Conservation (phyloP, 352 stramenopile species). For the Globisporangium yorkense region DNA sequence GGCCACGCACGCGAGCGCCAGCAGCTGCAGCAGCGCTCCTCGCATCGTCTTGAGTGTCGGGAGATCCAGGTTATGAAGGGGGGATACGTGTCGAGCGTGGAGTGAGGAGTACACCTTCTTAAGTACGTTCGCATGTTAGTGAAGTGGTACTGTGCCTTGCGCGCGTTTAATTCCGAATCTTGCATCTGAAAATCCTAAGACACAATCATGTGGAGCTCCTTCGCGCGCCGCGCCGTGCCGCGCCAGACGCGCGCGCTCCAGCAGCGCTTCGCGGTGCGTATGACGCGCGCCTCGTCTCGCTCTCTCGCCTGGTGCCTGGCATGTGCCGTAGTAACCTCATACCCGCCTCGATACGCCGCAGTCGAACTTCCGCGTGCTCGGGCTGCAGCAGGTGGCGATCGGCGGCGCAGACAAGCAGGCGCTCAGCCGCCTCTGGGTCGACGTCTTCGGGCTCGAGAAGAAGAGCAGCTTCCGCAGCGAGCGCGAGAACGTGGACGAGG, state of each 20-base stretch:
- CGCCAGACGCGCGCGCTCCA: not conserved
- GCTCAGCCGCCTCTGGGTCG: slow-evolving; percentile 83
- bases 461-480: slow-evolving; percentile 68
- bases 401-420: slow-evolving; percentile 86
- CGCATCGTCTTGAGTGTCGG: not conserved
- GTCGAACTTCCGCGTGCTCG: slow-evolving; percentile 92
- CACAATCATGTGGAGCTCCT: not conserved
- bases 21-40: slow-evolving; percentile 9
- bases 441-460: slow-evolving; percentile 72
- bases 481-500: slow-evolving; percentile 98
- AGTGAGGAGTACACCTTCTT: too few relatives aligned
- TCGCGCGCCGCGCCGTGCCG: not conserved
- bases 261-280: slow-evolving; percentile 1
- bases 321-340: not conserved
- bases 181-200: not conserved
- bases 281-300: not conserved
- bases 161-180: too few relatives aligned
- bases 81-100: not conserved
- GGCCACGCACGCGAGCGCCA: slow-evolving; percentile 4
- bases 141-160: too few relatives aligned
- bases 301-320: too few relatives aligned
- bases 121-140: too few relatives aligned
- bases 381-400: slow-evolving; percentile 97
- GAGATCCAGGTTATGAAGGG: not conserved
- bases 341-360: slow-evolving; percentile 14